phyloP scores from a whole-genome alignment of 2,329 filamentous ascomycete genomes.

The Fusarium equiseti region DNA sequence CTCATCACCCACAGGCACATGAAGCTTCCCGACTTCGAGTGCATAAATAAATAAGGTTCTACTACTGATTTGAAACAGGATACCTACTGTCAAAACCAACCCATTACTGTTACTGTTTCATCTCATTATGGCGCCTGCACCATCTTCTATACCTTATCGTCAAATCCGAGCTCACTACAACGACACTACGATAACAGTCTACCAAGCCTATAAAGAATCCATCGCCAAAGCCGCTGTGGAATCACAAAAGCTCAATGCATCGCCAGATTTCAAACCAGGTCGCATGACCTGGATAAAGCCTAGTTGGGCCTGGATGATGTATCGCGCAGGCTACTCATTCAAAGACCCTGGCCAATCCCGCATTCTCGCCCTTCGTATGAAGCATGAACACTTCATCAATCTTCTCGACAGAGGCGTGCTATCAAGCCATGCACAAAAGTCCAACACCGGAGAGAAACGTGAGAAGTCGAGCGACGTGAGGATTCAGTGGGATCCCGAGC shows the following conservation, averaged over 20 bases:
- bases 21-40: not conserved
- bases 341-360: slow-evolving; percentile 67
- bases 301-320: slow-evolving; percentile 73
- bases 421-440: slow-evolving; percentile 44
- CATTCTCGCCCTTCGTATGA: slow-evolving; percentile 69
- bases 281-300: slow-evolving; percentile 77
- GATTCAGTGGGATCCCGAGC: slow-evolving; percentile 75
- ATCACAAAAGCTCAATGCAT: slow-evolving; percentile 64
- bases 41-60: not conserved
- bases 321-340: slow-evolving; percentile 70
- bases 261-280: slow-evolving; percentile 62
- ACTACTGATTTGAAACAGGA: not conserved
- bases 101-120: not conserved
- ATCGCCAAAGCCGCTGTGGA: slow-evolving; percentile 67
- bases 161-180: slow-evolving; percentile 67
- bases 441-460: slow-evolving; percentile 26
- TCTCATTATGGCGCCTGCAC: slow-evolving; percentile 33
- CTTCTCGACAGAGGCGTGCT: slow-evolving; percentile 57
- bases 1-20: slow-evolving; percentile 12
- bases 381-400: slow-evolving; percentile 60
- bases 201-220: slow-evolving; percentile 68
- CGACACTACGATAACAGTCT: slow-evolving; percentile 67
- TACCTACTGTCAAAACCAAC: not conserved
- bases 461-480: slow-evolving; percentile 56
- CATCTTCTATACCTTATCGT: slow-evolving; percentile 52